Conservation (phyloP, 75 land plant species). For the Pinus taeda region DNA sequence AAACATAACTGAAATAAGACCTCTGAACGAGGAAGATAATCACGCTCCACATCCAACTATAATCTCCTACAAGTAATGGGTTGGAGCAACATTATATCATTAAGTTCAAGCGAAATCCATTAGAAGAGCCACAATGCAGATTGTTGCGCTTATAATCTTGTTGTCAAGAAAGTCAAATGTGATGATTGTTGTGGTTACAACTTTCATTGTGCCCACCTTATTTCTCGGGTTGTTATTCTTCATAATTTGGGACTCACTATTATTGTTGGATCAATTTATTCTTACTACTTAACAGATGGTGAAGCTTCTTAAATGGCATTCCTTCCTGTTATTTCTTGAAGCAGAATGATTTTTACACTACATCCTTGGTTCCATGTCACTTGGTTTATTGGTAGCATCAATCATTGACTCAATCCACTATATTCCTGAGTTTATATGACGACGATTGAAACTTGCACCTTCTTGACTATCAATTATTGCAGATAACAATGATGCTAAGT, state of each 20-base stretch:
- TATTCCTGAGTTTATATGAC: conserved; percentile 57
- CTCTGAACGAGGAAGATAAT: too few species aligned
- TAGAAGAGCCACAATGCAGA: conserved; percentile 66
- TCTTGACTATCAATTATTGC: too few species aligned
- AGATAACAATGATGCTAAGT: too few species aligned
- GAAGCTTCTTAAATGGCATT: conserved; percentile 75
- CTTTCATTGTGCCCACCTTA: conserved; percentile 60
- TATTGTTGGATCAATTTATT: conserved; percentile 86
- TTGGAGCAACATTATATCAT: conserved; percentile 70
- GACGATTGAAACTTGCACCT: conserved; percentile 41
- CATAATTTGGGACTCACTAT: conserved; percentile 83
- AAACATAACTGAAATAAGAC: too few species aligned
- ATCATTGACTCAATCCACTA: conserved; percentile 62
- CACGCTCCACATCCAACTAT: too few species aligned
- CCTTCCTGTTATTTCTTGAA: conserved; percentile 70
- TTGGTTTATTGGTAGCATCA: conserved; percentile 77
- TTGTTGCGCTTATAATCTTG: conserved; percentile 85
- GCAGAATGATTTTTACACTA: conserved; percentile 65
- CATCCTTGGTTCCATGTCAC: conserved; percentile 82
- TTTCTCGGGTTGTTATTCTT: conserved; percentile 67
- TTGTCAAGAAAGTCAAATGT: conserved; percentile 48
- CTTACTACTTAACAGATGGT: conserved; percentile 86
- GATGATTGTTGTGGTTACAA: conserved; percentile 83
- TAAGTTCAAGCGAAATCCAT: conserved; percentile 67
- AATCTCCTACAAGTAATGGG: conserved; percentile 75